Base-by-base conservation (phyloP, 345 rosid genomes). In the Barbarea vulgaris region DNA sequence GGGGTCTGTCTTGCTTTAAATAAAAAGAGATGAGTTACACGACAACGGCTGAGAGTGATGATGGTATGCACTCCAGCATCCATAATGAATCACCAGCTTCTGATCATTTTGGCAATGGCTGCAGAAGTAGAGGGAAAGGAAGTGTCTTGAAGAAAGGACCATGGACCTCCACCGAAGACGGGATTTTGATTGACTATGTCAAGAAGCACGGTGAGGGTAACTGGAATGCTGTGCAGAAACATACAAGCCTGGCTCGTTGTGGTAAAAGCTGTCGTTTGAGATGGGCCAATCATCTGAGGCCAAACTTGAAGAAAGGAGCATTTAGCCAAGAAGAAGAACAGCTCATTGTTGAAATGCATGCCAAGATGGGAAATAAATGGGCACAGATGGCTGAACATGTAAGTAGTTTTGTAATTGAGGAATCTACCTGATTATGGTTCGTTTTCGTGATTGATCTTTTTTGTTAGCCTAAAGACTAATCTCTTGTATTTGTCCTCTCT, bases 281-380 rank as follows among this genome's bases (percentile, higher is more conserved):
- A 27, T 93, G 98, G 97, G 94, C 98, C 72, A 93, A 93, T 82
- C 98, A 93, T 79, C 79, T 93, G 50, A 86, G 97, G 82, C 98
- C 97, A 34, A 93, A 93, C 82, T 75, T 93, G 85, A 93, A 89
- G 87, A 93, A 93, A 86, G 98, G 97, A 64, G 88, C 96, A 3
- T 93, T 93, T 84, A 88, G 93, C 13, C 91, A 63, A 36, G 93
- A 93, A 80, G 98, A 93, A 84, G 98, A 93, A 73, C 89, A 85
- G 63, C 85, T 88, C 65, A 93, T 93, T 66, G 80, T 88, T 70
- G 96, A 91, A 67, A 86, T 93, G 61, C 98, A 91, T 82, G 87
- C 95, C 34, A 88, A 91, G 84, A 91, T 93, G 94, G 98, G 98
- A 56, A 93, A 93, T 85, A 93, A 89, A 83, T 93, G 98, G 98